Conservation (phyloP, 768 basidiomycete genomes). For the Boletus rubropictus region DNA sequence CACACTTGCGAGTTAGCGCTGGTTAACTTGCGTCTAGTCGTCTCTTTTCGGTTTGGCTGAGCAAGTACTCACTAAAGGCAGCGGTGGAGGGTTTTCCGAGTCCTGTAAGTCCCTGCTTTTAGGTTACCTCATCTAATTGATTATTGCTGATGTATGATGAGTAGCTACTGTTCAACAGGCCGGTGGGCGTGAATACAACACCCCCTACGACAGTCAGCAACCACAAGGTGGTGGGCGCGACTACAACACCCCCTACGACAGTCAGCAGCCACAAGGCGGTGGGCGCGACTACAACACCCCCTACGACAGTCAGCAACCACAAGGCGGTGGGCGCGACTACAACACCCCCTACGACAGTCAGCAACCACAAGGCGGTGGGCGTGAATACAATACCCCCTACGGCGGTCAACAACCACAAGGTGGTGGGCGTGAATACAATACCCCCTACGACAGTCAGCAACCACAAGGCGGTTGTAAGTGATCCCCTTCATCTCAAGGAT, state of each 20-base stretch:
- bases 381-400: constrained; percentile 55
- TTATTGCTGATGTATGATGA: constrained; percentile 6
- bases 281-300: constrained; percentile 59
- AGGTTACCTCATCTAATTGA: constrained; percentile 7
- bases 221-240: constrained; percentile 34
- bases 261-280: constrained; percentile 21
- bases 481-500: constrained; percentile 2
- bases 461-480: constrained; percentile 24
- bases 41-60: constrained; percentile 66
- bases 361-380: constrained; percentile 19
- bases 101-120: constrained; percentile 4
- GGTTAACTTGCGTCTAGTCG: constrained; percentile 42
- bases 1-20: no score
- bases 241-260: constrained; percentile 53
- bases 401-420: constrained; percentile 42
- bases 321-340: constrained; percentile 42
- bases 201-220: constrained; percentile 41
- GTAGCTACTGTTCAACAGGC: constrained; percentile 47
- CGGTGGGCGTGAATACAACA: constrained; percentile 60
- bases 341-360: constrained; percentile 49
- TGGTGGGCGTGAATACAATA: constrained; percentile 60
- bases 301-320: constrained; percentile 34
- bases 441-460: constrained; percentile 41
- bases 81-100: constrained; percentile 11
- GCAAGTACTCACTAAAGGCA: constrained; percentile 51